Conservation (phyloP, 2,329 filamentous ascomycete species). For the Ceratocystis huliohia region DNA sequence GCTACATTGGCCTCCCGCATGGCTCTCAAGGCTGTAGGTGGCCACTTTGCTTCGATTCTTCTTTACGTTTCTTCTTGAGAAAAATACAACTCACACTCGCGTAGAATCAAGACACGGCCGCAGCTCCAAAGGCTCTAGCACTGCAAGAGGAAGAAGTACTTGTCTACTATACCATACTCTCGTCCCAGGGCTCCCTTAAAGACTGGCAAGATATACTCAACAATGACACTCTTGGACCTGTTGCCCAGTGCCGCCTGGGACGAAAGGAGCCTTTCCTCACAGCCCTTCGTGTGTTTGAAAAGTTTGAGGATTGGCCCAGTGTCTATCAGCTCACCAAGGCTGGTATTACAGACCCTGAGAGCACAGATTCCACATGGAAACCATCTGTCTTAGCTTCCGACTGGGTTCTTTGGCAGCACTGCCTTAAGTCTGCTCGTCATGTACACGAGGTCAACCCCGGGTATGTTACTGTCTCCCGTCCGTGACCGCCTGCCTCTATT, state of each 20-base stretch:
- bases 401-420: constrained; percentile 28
- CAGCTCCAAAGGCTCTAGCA: constrained; percentile 11
- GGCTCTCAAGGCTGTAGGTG: constrained; percentile 18
- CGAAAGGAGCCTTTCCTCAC: constrained; percentile 38
- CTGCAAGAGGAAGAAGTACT: constrained; percentile 37
- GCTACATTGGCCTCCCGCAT: constrained; percentile 33
- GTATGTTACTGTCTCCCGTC: constrained; percentile 10
- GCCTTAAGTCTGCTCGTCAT: constrained; percentile 26
- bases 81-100: not conserved
- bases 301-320: constrained; percentile 31
- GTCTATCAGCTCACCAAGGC: constrained; percentile 35
- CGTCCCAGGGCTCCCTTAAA: constrained; percentile 32
- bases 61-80: too few relatives aligned
- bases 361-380: constrained; percentile 27
- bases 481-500: too few relatives aligned
- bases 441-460: constrained; percentile 12
- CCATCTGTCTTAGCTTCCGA: constrained; percentile 36
- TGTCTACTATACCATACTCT: constrained; percentile 37
- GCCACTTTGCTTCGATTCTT: not conserved
- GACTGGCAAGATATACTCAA: constrained; percentile 32
- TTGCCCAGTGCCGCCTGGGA: constrained; percentile 34
- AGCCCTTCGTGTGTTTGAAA: constrained; percentile 30
- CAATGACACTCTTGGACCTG: constrained; percentile 32
- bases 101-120: constrained; percentile 17
- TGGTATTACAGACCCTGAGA: constrained; percentile 32